Evolutionary conservation across 352 stramenopile species (phyloP).

Genomic region (Halophytophthora batemanensis): DNA sequence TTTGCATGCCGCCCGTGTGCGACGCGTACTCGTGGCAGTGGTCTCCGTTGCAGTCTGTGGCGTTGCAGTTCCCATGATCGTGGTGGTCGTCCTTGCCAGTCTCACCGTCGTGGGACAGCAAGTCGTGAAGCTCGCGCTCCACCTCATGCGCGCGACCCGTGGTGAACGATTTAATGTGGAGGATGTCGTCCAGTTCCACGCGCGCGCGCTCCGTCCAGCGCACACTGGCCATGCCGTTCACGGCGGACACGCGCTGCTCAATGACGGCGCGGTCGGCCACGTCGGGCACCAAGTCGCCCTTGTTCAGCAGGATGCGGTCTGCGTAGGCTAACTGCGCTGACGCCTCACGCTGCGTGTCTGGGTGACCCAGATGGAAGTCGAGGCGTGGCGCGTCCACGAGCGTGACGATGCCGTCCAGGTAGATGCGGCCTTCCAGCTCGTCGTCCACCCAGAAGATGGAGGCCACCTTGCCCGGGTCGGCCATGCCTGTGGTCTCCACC

Average conservation of each 20-base stretch:
- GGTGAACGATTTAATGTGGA: conserved; percentile 83
- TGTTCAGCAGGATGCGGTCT: conserved; percentile 98
- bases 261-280: conserved; percentile 41
- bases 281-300: conserved; percentile 92
- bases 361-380: conserved; percentile 57
- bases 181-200: conserved; percentile 64
- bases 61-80: not conserved
- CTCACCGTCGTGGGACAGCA: conserved; percentile 16
- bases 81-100: conserved; percentile 9
- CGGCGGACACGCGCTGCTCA: conserved; percentile 29
- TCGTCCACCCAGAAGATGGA: conserved; percentile 97
- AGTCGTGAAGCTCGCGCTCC: conserved; percentile 33
- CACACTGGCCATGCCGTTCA: conserved; percentile 74
- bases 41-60: conserved; percentile 15
- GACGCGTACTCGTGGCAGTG: conserved; percentile 14
- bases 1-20: conserved; percentile 71
- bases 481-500: conserved; percentile 94
- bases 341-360: conserved; percentile 75
- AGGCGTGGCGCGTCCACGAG: conserved; percentile 96
- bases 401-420: conserved; percentile 96
- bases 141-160: conserved; percentile 57
- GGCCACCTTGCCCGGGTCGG: conserved; percentile 92
- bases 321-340: conserved; percentile 97
- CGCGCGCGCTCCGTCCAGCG: conserved; percentile 57
- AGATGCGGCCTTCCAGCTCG: conserved; percentile 84